Base-by-base conservation (phyloP, 306 rosid species). In the Quercus alba region DNA sequence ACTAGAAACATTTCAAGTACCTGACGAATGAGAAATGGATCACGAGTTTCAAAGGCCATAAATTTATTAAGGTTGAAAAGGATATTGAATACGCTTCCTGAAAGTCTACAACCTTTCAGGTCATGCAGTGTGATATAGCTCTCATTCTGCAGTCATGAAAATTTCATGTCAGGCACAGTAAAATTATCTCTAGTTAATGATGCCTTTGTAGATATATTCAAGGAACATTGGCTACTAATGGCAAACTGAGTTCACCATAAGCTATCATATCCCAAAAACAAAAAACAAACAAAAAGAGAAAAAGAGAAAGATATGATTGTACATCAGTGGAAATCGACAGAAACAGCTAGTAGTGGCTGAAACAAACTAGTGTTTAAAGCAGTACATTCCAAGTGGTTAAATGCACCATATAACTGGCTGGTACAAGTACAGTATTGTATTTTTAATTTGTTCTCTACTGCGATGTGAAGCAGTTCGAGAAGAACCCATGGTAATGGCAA, bases 11-110 rank as follows among this genome's bases (percentile, higher is more conserved):
- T 54, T 70, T 77, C 46, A 86, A 4, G 70, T 82, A 96, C 99
- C 99, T 96, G 99, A 83, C 99, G 99, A 80, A 96, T 96, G 82
- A 96, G 93, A 86, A 93, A 96, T 51, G 99, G 98, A 81, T 96
- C 99, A 73, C 98, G 99, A 46, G 97, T 90, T 90, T 96, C 99
- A 14, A 91, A 96, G 79, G 99, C 97, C 99, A 96, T 96, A 87
- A 96, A 96, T 90, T 96, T 96, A 78, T 96, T 96, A 67, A 96
- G 98, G 81, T 96, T 96, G 91, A 96, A 96, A 76, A 96, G 91
- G 82, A 96, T 93, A 80, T 96, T 96, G 86, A 96, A 93, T 77
- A 90, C 85, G 79, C 98, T 93, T 91, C 97, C 99, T 3, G 99
- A 96, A 83, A 96, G 99, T 86, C 81, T 93, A 81, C 97, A 87